Evolutionary conservation across 2,329 filamentous ascomycete genomes (phyloP).

Genomic region (Fonsecaea pedrosoi): DNA sequence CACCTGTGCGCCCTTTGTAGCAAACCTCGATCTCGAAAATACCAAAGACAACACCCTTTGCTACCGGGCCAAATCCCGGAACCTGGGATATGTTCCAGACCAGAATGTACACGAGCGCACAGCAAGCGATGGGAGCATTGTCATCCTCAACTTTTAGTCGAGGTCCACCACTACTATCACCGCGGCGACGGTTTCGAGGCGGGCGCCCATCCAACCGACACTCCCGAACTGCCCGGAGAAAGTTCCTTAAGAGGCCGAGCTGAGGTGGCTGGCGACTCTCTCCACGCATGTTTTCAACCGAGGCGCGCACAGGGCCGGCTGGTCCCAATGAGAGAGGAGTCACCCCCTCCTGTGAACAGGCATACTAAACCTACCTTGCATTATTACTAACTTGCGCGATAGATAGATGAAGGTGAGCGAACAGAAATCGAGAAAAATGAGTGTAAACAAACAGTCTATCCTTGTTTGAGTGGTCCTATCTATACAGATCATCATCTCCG

Average conservation of each 20-base stretch:
- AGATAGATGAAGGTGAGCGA: no score
- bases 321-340: no score
- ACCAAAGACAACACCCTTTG: not conserved
- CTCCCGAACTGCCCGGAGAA: not conserved
- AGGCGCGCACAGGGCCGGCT: no score
- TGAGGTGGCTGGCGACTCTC: not conserved
- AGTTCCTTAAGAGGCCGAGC: not conserved
- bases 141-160: not conserved
- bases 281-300: no score
- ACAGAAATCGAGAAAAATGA: no score
- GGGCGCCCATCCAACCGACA: not conserved
- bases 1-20: not conserved
- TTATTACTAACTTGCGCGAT: no score
- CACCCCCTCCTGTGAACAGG: no score
- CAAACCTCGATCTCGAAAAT: not conserved
- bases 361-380: no score
- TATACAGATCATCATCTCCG: no score
- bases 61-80: not conserved
- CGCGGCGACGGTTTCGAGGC: not conserved
- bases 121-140: not conserved
- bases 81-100: not conserved
- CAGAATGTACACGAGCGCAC: not conserved
- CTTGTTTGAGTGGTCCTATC: no score
- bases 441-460: no score
- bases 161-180: not conserved